phyloP scores from a whole-genome alignment of 1,139 yeast species.

The Sugiyamaella castrensis region DNA sequence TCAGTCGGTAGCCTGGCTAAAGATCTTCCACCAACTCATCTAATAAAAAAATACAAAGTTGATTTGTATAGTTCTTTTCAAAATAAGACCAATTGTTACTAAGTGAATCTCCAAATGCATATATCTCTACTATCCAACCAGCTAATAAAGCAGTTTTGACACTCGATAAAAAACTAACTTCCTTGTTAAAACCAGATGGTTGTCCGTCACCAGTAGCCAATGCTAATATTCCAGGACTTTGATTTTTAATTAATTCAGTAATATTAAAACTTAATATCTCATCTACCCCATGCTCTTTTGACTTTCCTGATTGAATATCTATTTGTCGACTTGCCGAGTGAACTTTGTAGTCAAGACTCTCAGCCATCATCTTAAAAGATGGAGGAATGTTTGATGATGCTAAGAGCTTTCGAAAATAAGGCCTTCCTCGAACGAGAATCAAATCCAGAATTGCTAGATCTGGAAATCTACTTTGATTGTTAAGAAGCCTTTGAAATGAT shows the following conservation, averaged over 20 bases:
- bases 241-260: conserved; percentile 8
- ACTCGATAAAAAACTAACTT: conserved; percentile 21
- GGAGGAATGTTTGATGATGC: conserved; percentile 1
- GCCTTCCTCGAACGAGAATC: conserved; percentile 24
- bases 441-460: conserved; percentile 22
- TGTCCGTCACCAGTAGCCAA: conserved; percentile 31
- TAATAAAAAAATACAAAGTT: conserved; percentile 1
- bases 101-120: conserved; percentile 23
- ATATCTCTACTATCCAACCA: conserved; percentile 29
- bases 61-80: background rate
- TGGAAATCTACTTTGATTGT: background rate
- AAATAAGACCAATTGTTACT: conserved; percentile 23
- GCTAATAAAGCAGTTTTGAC: conserved; percentile 20
- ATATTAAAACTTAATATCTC: conserved; percentile 21
- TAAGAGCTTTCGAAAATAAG: conserved; percentile 6
- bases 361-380: background rate
- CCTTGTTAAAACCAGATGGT: conserved; percentile 18
- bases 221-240: conserved; percentile 19
- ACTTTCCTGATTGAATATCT: background rate
- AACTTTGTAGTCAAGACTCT: conserved; percentile 3
- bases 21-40: conserved; percentile 4
- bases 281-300: conserved; percentile 27
- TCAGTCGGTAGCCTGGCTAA: background rate
- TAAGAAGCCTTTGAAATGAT: conserved; percentile 14
- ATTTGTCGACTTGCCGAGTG: background rate